Percentiles rank a stretch among this genome's conserved stretches.
Conservation (phyloP, 441 rosid genomes). For the Eutrema salsugineum region DNA sequence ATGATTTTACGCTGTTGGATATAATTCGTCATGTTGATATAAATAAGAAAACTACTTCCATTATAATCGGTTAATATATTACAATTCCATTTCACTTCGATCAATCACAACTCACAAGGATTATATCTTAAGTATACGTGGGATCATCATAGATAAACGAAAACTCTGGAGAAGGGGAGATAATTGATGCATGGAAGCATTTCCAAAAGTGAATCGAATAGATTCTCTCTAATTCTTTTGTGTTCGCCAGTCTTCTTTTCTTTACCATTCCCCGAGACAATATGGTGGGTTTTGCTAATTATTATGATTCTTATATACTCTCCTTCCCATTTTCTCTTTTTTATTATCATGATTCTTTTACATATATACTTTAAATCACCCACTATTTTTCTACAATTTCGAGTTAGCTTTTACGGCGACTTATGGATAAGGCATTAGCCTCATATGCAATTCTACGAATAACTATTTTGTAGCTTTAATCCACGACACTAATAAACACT, state of each 20-base stretch:
- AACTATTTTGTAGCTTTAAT: background rate
- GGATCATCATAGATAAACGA: conserved; percentile 10
- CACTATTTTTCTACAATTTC: background rate
- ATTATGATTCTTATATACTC: conserved; percentile 8
- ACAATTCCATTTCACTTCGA: too few relatives aligned
- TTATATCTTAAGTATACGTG: too few relatives aligned
- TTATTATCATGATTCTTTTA: background rate
- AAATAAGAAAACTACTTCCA: too few relatives aligned
- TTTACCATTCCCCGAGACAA: conserved; percentile 79
- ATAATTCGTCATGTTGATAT: too few relatives aligned
- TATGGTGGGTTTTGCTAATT: conserved; percentile 37
- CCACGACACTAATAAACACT: background rate
- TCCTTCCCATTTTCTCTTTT: background rate
- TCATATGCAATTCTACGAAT: background rate
- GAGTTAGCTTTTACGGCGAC: background rate
- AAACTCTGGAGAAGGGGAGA: conserved; percentile 16
- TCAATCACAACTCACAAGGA: too few relatives aligned
- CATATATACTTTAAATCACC: background rate
- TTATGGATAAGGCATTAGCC: conserved; percentile 6
- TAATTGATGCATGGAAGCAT: conserved; percentile 53
- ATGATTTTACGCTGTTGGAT: too few relatives aligned
- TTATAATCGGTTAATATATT: too few relatives aligned
- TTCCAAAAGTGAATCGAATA: conserved; percentile 73
- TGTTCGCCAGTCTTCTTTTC: conserved; percentile 66
- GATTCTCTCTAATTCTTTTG: conserved; percentile 39